Conservation (phyloP, 2,329 filamentous ascomycete species). For the Colletotrichum agaves region DNA sequence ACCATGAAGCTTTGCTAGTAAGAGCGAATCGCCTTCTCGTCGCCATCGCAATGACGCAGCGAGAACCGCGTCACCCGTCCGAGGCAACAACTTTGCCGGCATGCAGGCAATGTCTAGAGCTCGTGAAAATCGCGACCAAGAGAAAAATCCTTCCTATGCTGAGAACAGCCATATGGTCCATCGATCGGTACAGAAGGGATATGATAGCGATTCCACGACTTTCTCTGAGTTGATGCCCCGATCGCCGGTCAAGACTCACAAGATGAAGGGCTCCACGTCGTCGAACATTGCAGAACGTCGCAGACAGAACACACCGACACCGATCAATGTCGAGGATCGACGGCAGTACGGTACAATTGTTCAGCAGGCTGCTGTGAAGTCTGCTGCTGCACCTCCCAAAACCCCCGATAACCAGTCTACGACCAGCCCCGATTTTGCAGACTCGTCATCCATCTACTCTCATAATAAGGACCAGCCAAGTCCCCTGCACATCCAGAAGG, state of each 20-base stretch:
- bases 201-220: slow-evolving; percentile 29
- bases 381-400: slow-evolving; percentile 41
- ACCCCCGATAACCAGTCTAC: slow-evolving; percentile 14
- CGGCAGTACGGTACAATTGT: slow-evolving; percentile 28
- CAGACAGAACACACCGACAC: slow-evolving; percentile 16
- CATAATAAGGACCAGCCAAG: slow-evolving; percentile 20
- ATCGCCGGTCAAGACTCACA: slow-evolving; percentile 16
- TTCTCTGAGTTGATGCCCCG: slow-evolving; percentile 34
- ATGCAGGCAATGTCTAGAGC: background rate
- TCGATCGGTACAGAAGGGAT: background rate
- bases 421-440: background rate
- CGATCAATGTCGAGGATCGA: slow-evolving; percentile 20
- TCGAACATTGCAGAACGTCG: slow-evolving; percentile 36
- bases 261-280: slow-evolving; percentile 18
- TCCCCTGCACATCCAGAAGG: slow-evolving; percentile 17
- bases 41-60: slow-evolving; percentile 37
- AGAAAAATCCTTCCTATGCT: background rate
- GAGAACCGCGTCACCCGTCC: slow-evolving; percentile 40
- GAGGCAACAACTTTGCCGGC: slow-evolving; percentile 30
- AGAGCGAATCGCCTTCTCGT: slow-evolving; percentile 43
- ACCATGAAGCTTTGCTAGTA: slow-evolving; percentile 47
- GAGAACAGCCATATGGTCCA: background rate
- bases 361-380: background rate
- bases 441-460: slow-evolving; percentile 38
- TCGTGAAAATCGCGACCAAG: background rate